Base-by-base conservation (phyloP, 352 stramenopile species). In the Globisporangium cylindrosporum region DNA sequence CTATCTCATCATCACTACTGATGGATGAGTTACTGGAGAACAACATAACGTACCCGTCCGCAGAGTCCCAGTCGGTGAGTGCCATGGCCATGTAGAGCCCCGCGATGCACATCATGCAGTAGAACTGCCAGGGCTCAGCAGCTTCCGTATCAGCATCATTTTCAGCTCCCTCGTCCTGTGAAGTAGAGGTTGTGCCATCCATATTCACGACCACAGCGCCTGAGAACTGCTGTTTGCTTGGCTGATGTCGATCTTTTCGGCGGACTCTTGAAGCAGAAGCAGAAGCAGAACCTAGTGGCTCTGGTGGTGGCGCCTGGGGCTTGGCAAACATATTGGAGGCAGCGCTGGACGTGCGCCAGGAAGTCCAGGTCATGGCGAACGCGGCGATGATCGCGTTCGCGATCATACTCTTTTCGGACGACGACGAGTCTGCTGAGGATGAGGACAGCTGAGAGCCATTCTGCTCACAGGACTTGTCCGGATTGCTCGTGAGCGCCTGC, bases 1-100 rank as follows among this genome's bases (percentile, higher is more conserved):
- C 36, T 43, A 18, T 43, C 36, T 43, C 36, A 43, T 18, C 36
- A 18, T 18, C 12, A 38, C 24, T 7, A 34, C n/a, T 12, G 62
- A 5, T 27, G 36, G 14, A 22, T 8, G 20, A 54, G 20, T 20
- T 58, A 36, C 32, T 36, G 32, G 25, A 3, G 22, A 2, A 3
- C 15, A 62, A 8, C 12, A 25, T 4, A 24, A 58, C 88, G 49
- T 81, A 86, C 68, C 75, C 79, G 62, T 94, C 69, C 25, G 93
- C 89, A 3, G 89, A 91, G 58, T 97, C 91, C 95, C 96, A 99
- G 72, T 96, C 91, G 10, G 95, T 99, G 51, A 99, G 83, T 36
- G 96, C 88, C 94, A 98, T 98, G 1, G 91, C 79, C 87, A 97
- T 97, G 88, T 97, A 99, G 58, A 97, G 89, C 32, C 82, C 90